These are phyloP conservation scores for Fusarium sp. DNA, from an alignment of 2,329 filamentous ascomycete genomes.

Conservation along the genomic window DNA sequence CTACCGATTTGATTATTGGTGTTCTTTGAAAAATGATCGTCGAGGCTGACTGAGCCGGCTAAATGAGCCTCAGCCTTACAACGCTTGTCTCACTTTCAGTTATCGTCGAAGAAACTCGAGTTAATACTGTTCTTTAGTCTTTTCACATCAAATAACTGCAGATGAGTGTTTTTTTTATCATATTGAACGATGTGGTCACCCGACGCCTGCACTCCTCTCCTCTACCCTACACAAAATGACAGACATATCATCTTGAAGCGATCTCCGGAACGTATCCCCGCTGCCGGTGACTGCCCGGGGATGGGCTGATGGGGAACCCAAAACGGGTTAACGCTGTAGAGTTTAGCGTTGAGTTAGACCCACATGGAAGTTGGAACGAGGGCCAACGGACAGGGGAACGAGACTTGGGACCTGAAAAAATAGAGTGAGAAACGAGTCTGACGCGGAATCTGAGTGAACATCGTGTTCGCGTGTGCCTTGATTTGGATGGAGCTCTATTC, in stretches of 20 bases:
- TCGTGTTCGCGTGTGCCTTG: constrained; percentile 24
- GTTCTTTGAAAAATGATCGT: not conserved
- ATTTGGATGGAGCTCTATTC: not conserved
- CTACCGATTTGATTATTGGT: no score
- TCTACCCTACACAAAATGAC: constrained; percentile 23
- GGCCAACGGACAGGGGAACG: constrained; percentile 34
- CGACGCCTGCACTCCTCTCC: not conserved
- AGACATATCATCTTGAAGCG: not conserved
- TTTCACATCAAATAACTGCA: no score
- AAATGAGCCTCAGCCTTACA: not conserved
- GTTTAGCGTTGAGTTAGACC: constrained; percentile 15
- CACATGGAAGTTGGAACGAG: constrained; percentile 34
- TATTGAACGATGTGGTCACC: not conserved
- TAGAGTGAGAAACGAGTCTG: constrained; percentile 14
- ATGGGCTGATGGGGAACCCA: constrained; percentile 12
- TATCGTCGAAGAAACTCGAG: not conserved
- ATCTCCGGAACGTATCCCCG: constrained; percentile 33
- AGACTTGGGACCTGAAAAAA: constrained; percentile 23
- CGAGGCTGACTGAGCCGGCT: not conserved
- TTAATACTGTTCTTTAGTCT: not conserved
- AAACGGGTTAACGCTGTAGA: constrained; percentile 18
- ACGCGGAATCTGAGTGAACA: constrained; percentile 14
- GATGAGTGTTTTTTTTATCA: not conserved
- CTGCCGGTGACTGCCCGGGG: constrained; percentile 19
- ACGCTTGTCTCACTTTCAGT: not conserved